A percentile compares a stretch with the other conserved stretches of the same genome.
Conservation (phyloP, 2,329 filamentous ascomycete species). For the Claviceps citrina region DNA sequence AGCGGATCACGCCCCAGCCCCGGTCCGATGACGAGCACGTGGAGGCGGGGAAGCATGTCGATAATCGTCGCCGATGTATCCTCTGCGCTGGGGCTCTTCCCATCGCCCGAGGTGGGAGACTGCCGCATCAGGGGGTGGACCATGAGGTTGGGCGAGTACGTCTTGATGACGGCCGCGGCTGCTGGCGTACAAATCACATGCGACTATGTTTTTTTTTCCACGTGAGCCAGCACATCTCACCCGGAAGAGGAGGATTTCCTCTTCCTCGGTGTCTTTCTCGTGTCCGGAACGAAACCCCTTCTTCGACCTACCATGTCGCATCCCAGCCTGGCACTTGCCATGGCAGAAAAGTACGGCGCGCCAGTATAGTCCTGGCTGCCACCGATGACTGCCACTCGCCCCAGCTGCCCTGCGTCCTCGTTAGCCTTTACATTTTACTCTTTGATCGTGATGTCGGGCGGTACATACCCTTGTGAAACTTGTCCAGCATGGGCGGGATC, state of each 20-base stretch:
- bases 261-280: too few species aligned
- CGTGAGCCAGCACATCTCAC: not conserved
- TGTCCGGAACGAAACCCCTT: too few species aligned
- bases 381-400: slow-evolving; percentile 82
- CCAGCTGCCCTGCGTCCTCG: slow-evolving; percentile 59
- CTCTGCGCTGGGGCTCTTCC: slow-evolving; percentile 37
- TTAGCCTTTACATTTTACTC: slow-evolving; percentile 1
- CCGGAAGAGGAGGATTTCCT: too few species aligned
- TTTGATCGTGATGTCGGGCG: not conserved
- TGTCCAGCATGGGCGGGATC: slow-evolving; percentile 86
- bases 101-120: slow-evolving; percentile 28
- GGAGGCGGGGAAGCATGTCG: slow-evolving; percentile 68
- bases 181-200: slow-evolving; percentile 92
- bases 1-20: slow-evolving; percentile 78
- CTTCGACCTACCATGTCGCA: slow-evolving; percentile 60
- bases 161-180: slow-evolving; percentile 82
- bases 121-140: slow-evolving; percentile 92
- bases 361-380: slow-evolving; percentile 94
- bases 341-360: slow-evolving; percentile 93
- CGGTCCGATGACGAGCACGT: slow-evolving; percentile 85
- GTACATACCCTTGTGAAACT: slow-evolving; percentile 75
- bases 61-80: slow-evolving; percentile 54
- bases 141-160: slow-evolving; percentile 96
- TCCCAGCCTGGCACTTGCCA: slow-evolving; percentile 82
- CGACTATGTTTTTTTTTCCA: slow-evolving; percentile 34